Percentiles rank a stretch among this genome's conserved stretches.
Evolutionary conservation across 768 basidiomycete species (phyloP).

Genomic region (Paxillus ammoniavirescens): DNA sequence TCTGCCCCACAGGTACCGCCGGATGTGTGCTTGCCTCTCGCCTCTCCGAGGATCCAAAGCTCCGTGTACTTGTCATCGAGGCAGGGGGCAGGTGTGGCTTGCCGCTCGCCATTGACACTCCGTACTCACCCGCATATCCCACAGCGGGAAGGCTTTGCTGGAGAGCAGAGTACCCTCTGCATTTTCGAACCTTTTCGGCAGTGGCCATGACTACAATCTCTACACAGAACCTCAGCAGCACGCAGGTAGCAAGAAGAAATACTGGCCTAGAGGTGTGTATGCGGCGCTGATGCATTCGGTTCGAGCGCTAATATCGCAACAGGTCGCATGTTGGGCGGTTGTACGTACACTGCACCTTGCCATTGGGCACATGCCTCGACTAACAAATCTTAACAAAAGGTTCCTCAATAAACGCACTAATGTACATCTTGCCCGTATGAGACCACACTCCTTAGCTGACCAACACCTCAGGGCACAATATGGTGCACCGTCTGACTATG

Average conservation of each 20-base stretch:
- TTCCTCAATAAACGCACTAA: constrained; percentile 62
- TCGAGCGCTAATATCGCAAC: not conserved
- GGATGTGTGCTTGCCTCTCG: constrained; percentile 46
- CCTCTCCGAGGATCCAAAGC: constrained; percentile 36
- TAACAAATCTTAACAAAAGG: constrained; percentile 32
- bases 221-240: constrained; percentile 55
- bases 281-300: not conserved
- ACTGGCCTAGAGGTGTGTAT: constrained; percentile 63
- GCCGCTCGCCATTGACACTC: not conserved
- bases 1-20: constrained; percentile 35
- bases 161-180: constrained; percentile 45
- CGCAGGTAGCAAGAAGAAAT: constrained; percentile 46
- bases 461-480: constrained; percentile 43
- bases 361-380: not conserved
- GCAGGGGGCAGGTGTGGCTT: constrained; percentile 44
- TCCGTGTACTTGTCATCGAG: constrained; percentile 41
- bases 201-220: constrained; percentile 51
- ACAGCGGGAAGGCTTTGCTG: constrained; percentile 43
- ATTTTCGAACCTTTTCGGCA: constrained; percentile 40
- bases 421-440: constrained; percentile 25
- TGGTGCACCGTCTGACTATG: constrained; percentile 66
- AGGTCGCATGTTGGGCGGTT: constrained; percentile 74
- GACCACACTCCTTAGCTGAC: constrained; percentile 7
- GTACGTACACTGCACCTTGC: constrained; percentile 38
- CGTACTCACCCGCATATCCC: not conserved